Evolutionary conservation across 768 basidiomycete species (phyloP).

Genomic region (Lyophyllum shimeji): DNA sequence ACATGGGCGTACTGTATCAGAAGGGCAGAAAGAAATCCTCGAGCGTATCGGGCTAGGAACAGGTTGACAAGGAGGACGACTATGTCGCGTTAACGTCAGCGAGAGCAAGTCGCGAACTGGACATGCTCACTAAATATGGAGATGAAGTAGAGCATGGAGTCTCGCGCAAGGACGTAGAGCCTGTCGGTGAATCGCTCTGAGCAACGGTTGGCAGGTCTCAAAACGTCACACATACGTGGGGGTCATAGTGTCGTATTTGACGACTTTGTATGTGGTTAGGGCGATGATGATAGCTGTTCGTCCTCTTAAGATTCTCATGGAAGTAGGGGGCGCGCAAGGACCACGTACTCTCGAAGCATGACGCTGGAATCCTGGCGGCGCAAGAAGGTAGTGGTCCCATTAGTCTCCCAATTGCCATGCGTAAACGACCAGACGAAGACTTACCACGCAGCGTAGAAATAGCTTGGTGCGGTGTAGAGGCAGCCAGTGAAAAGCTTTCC

Average conservation of each 20-base stretch:
- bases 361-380: slow-evolving; percentile 18
- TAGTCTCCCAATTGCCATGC: background rate
- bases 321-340: background rate
- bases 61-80: slow-evolving; percentile 19
- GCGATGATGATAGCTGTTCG: slow-evolving; percentile 17
- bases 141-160: slow-evolving; percentile 22
- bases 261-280: slow-evolving; percentile 17
- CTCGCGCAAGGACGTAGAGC: slow-evolving; percentile 18
- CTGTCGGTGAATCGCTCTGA: background rate
- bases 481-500: slow-evolving; percentile 19
- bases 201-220: background rate
- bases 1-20: slow-evolving; percentile 19
- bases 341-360: slow-evolving; percentile 21
- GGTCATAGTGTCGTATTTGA: slow-evolving; percentile 10
- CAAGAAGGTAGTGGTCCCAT: background rate
- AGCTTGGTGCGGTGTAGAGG: slow-evolving; percentile 14
- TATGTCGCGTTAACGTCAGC: background rate
- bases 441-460: slow-evolving; percentile 20
- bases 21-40: slow-evolving; percentile 20
- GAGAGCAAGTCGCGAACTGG: background rate
- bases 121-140: slow-evolving; percentile 19
- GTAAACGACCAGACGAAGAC: background rate
- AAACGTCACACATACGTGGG: slow-evolving; percentile 13
- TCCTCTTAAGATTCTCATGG: background rate
- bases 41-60: slow-evolving; percentile 18